Percentiles rank a stretch among this genome's conserved stretches.
Conservation (phyloP, 768 basidiomycete genomes). For the Daedaleopsis nitida region DNA sequence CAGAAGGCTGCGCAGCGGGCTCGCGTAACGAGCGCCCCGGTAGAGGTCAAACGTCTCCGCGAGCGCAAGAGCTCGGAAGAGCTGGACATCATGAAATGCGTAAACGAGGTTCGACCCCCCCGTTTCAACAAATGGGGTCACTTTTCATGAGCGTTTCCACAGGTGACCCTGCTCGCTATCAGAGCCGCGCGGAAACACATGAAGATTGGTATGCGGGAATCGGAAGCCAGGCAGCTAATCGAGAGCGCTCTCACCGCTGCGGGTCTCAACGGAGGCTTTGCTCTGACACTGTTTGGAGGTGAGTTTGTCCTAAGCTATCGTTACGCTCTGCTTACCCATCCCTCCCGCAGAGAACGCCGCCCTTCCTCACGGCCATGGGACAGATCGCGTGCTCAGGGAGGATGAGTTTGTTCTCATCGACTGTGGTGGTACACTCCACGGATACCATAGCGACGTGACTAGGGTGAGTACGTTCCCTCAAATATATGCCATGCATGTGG, state of each 20-base stretch:
- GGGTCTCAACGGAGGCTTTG: constrained; percentile 60
- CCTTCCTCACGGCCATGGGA: constrained; percentile 80
- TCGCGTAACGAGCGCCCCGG: constrained; percentile 51
- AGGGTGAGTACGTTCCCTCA: constrained; percentile 51
- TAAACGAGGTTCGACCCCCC: constrained; percentile 63
- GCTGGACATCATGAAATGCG: constrained; percentile 71
- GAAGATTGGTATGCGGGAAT: constrained; percentile 76
- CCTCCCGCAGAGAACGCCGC: constrained; percentile 73
- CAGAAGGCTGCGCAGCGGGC: constrained; percentile 42
- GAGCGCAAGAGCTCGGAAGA: constrained; percentile 77
- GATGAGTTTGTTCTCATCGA: constrained; percentile 78
- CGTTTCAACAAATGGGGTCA: background rate
- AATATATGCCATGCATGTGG: background rate
- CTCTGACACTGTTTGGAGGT: constrained; percentile 82
- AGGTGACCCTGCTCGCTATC: constrained; percentile 82
- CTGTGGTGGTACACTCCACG: constrained; percentile 68
- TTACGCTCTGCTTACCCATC: background rate
- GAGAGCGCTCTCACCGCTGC: constrained; percentile 52
- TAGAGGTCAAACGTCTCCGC: constrained; percentile 58
- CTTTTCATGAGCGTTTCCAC: background rate
- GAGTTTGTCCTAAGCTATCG: constrained; percentile 16
- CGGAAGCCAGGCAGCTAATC: constrained; percentile 63
- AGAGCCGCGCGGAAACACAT: constrained; percentile 61
- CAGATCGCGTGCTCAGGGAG: constrained; percentile 57
- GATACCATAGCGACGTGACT: constrained; percentile 79